Conservation (phyloP, 2,329 filamentous ascomycete genomes). For the Trichoderma pleuroti region DNA sequence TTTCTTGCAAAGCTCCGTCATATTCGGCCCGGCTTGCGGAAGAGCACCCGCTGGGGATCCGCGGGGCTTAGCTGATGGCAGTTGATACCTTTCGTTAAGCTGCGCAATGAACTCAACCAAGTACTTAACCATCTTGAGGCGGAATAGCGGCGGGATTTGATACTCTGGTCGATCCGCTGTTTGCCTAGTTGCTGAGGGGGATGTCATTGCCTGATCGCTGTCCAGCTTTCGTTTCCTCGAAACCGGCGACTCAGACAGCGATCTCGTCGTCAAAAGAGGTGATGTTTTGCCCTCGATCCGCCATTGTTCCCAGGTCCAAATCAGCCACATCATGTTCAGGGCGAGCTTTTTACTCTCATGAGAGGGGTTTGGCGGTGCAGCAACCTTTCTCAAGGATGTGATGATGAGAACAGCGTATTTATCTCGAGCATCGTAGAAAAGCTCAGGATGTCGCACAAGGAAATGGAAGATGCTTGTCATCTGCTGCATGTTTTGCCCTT, state of each 20-base stretch:
- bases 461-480: constrained; percentile 98
- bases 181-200: constrained; percentile 48
- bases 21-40: constrained; percentile 47
- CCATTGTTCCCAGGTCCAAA: constrained; percentile 89
- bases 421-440: constrained; percentile 94
- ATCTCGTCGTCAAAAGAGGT: constrained; percentile 29
- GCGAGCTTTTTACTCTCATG: constrained; percentile 90
- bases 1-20: constrained; percentile 80
- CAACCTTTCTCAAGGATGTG: constrained; percentile 82
- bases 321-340: constrained; percentile 82
- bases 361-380: constrained; percentile 75
- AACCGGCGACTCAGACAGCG: constrained; percentile 65
- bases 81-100: constrained; percentile 77
- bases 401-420: constrained; percentile 89
- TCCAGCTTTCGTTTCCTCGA: constrained; percentile 75
- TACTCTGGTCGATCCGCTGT: constrained; percentile 59
- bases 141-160: constrained; percentile 61
- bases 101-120: constrained; percentile 93
- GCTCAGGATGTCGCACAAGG: constrained; percentile 81
- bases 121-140: constrained; percentile 86
- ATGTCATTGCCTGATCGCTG: constrained; percentile 51
- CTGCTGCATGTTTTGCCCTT: constrained; percentile 91
- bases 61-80: constrained; percentile 66
- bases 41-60: constrained; percentile 46
- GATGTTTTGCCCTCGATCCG: constrained; percentile 61